Base-by-base conservation (phyloP, 2,329 filamentous ascomycete genomes). In the Sporothrix curviconia region DNA sequence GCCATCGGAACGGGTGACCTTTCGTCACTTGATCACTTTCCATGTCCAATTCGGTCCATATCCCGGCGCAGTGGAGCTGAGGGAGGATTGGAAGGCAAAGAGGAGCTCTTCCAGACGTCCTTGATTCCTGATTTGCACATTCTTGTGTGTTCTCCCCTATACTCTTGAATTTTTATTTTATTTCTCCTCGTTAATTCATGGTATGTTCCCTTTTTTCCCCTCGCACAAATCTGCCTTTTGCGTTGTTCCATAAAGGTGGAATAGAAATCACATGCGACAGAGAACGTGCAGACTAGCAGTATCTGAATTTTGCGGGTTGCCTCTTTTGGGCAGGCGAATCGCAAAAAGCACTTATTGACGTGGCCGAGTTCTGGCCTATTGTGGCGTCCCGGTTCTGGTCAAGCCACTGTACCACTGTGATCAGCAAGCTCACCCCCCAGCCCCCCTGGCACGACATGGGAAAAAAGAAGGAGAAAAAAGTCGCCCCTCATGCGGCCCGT, bases 251-350 rank as follows among this genome's bases (percentile, higher is more conserved):
- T 9, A 15, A 19, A 34, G 11, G 8, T 5, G 28, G 7, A 25
- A 19, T 25, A 15, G 11, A 22, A 24, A 44, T 51, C 34, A 51
- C 52, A 43, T 44, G 52, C 25, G 19, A 53, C 15, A 19, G 15
- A n/a, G n/a, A n/a, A n/a, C n/a, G n/a, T n/a, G n/a, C n/a, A n/a
- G n/a, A n/a, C n/a, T n/a, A n/a, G n/a, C n/a, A n/a, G n/a, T n/a
- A n/a, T n/a, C n/a, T n/a, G n/a, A n/a, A n/a, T n/a, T 43, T 36
- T 44, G 42, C 52, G 52, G 52, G 52, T 39, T 55, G 52, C 52
- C 52, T 55, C 52, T 55, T 51, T 55, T 46, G 40, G 52, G 47
- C 7, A n/a, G n/a, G n/a, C n/a, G n/a, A n/a, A n/a, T n/a, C 46
- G 19, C 34, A 7, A 50, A 19, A 34, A 22, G 36, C 24, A 15